Evolutionary conservation across 768 basidiomycete genomes (phyloP).

Genomic region (Kondoa subrosea): DNA sequence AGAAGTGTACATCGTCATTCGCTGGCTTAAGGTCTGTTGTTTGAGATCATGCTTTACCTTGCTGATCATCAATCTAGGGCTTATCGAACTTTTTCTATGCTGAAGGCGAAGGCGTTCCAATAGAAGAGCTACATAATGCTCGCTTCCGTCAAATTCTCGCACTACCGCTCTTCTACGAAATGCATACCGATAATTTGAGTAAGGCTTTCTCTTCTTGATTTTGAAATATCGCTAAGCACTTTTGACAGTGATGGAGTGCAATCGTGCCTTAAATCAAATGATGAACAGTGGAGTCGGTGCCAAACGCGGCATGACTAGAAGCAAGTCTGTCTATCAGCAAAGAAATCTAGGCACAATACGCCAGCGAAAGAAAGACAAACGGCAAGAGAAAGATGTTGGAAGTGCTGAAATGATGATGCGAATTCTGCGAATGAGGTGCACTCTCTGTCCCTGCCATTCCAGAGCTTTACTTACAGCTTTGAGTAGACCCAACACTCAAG

Average conservation of each 20-base stretch:
- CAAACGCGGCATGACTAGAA: conserved; percentile 52
- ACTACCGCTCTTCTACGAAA: conserved; percentile 76
- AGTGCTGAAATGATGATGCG: conserved; percentile 76
- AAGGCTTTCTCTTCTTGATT: background rate
- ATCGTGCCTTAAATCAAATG: conserved; percentile 82
- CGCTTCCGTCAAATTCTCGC: conserved; percentile 34
- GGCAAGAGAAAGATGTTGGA: conserved; percentile 43
- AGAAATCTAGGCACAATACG: conserved; percentile 92
- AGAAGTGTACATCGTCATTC: conserved; percentile 96
- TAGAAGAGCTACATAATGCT: conserved; percentile 71
- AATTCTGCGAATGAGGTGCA: conserved; percentile 76
- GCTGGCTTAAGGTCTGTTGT: conserved; percentile 97
- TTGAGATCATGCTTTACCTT: conserved; percentile 9
- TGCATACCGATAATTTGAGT: conserved; percentile 42
- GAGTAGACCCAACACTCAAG: conserved; percentile 54
- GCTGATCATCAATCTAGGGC: conserved; percentile 42
- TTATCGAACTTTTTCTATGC: conserved; percentile 88
- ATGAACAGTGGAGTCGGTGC: conserved; percentile 46
- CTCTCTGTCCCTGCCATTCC: background rate
- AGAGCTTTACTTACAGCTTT: background rate
- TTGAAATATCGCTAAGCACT: background rate
- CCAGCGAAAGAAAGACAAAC: conserved; percentile 81
- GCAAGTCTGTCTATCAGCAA: conserved; percentile 80
- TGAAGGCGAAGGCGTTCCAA: conserved; percentile 71
- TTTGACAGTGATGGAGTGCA: conserved; percentile 64